A percentile compares a stretch with the other conserved stretches of the same genome.
These are phyloP conservation scores for Sicyos edulis DNA, from an alignment of 306 rosid species.

Conservation along the genomic window DNA sequence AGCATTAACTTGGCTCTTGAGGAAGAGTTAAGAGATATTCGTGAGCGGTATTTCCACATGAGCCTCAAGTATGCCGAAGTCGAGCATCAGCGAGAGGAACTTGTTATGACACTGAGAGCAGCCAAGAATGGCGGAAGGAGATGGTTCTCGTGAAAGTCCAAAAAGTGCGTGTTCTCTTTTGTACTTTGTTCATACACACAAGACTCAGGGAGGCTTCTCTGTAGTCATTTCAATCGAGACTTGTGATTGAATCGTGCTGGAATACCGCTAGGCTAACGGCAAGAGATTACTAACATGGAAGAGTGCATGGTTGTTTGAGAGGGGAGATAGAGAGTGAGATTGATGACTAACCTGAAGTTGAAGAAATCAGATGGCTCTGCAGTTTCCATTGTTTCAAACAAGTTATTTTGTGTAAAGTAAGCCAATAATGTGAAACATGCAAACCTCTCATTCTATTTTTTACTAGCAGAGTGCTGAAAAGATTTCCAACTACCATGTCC, in stretches of 20 bases:
- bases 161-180: not conserved
- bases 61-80: conserved; percentile 94
- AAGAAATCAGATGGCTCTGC: conserved; percentile 11
- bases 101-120: conserved; percentile 74
- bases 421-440: conserved; percentile 15
- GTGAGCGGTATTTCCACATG: conserved; percentile 74
- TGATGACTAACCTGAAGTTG: conserved; percentile 15
- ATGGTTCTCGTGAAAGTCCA: conserved; percentile 47
- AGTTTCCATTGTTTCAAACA: conserved; percentile 12
- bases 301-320: conserved; percentile 4
- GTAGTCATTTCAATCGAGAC: conserved; percentile 20
- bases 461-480: not conserved
- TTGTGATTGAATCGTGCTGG: conserved; percentile 11
- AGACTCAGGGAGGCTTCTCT: conserved; percentile 29
- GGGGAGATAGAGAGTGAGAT: not conserved
- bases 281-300: conserved; percentile 14
- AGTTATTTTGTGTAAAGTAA: conserved; percentile 10
- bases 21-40: conserved; percentile 72
- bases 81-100: conserved; percentile 86
- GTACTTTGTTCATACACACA: conserved; percentile 24
- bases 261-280: conserved; percentile 7
- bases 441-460: not conserved
- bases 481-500: conserved; percentile 10
- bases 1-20: conserved; percentile 61
- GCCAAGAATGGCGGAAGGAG: conserved; percentile 44